phyloP scores from a whole-genome alignment of 192 early-diverging fungal species.

The Funneliformis geosporum region DNA sequence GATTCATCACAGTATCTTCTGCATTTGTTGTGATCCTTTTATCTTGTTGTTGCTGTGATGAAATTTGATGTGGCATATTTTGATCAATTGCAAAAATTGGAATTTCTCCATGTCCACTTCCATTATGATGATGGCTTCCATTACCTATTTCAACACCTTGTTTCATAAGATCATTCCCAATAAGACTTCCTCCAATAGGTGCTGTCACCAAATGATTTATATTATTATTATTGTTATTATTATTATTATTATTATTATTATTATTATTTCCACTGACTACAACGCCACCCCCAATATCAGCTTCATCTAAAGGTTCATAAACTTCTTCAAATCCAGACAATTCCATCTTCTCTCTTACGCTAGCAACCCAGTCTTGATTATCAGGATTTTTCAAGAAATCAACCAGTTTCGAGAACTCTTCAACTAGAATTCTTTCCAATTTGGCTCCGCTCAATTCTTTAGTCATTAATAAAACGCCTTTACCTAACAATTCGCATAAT shows the following conservation, averaged over 20 bases:
- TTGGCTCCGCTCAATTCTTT: slow-evolving; percentile 50
- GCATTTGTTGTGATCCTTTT: neutral
- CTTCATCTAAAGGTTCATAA: slow-evolving; percentile 28
- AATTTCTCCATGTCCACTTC: neutral
- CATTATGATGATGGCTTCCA: neutral
- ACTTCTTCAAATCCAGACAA: slow-evolving; percentile 32
- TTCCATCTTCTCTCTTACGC: slow-evolving; percentile 26
- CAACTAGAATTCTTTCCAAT: slow-evolving; percentile 35
- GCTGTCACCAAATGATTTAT: neutral
- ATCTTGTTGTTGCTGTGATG: neutral
- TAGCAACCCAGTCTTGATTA: slow-evolving; percentile 31
- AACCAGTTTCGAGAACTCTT: slow-evolving; percentile 28
- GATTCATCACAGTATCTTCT: neutral
- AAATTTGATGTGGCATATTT: neutral
- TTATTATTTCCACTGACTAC: neutral
- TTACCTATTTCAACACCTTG: neutral
- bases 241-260: slow-evolving; percentile 4
- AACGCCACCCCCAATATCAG: neutral
- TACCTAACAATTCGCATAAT: slow-evolving; percentile 36
- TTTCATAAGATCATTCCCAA: neutral
- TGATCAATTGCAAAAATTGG: neutral
- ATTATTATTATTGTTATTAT: neutral
- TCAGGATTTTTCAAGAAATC: slow-evolving; percentile 32
- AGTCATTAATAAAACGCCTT: slow-evolving; percentile 49
- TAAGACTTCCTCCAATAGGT: neutral